Conservation (phyloP, 768 basidiomycete genomes). For the Mycena filopes region DNA sequence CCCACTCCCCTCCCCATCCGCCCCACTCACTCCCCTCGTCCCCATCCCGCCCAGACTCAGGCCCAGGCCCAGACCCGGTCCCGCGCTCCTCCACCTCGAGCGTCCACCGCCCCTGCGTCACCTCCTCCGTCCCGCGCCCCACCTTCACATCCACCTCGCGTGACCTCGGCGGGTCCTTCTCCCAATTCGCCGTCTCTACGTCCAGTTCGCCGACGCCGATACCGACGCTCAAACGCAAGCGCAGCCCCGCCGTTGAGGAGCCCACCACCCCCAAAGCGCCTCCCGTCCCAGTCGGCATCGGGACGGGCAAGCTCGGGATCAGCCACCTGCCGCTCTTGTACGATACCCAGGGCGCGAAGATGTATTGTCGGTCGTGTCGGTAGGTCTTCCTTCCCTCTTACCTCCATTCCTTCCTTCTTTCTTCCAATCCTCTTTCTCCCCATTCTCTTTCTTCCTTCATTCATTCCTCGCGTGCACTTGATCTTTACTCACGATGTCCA, state of each 20-base stretch:
- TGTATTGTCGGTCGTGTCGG: slow-evolving; percentile 25
- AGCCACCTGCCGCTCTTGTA: slow-evolving; percentile 32
- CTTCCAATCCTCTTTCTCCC: neutral
- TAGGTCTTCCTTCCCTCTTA: neutral
- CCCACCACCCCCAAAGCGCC: too few relatives aligned
- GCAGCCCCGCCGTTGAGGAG: neutral
- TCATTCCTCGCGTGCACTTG: too few relatives aligned
- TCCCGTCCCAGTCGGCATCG: neutral
- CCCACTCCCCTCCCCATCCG: neutral
- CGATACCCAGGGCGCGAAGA: slow-evolving; percentile 10
- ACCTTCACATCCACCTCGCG: neutral
- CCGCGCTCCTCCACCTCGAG: neutral
- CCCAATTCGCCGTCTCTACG: too few relatives aligned
- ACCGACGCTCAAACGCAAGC: slow-evolving; percentile 5
- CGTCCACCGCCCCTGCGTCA: neutral
- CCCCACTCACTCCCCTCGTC: neutral
- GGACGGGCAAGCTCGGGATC: slow-evolving; percentile 20
- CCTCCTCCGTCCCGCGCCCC: slow-evolving; percentile 18
- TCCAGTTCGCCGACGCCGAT: neutral
- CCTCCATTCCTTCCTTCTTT: too few relatives aligned
- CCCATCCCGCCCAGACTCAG: neutral
- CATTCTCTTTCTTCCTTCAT: too few relatives aligned
- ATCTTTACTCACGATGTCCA: neutral
- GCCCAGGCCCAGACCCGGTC: neutral
- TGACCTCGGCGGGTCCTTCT: neutral